Evolutionary conservation across 2,329 filamentous ascomycete species (phyloP).

Genomic region (Chalaropsis ovoidea): DNA sequence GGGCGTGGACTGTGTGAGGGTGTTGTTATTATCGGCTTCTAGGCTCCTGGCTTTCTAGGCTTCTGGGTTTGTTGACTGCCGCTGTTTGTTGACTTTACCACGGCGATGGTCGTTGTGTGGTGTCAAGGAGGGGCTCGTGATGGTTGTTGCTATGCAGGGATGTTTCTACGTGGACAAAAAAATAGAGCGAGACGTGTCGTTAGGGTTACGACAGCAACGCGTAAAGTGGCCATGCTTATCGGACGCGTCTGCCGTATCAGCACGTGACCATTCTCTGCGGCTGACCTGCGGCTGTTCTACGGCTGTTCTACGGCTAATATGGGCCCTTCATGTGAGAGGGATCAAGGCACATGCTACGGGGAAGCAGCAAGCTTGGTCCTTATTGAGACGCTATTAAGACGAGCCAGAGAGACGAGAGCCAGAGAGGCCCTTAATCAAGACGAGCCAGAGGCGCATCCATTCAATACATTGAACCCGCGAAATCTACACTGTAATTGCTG

Average conservation of each 20-base stretch:
- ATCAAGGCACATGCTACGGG: background rate
- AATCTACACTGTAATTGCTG: too few relatives aligned
- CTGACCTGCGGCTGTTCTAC: background rate
- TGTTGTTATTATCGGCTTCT: too few relatives aligned
- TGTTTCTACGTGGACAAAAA: background rate
- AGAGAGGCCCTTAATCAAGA: too few relatives aligned
- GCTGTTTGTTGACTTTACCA: background rate
- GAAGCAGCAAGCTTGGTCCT: too few relatives aligned
- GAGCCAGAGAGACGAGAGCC: too few relatives aligned
- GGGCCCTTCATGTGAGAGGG: background rate
- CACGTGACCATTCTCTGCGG: background rate
- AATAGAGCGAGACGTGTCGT: background rate
- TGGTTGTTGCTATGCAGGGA: conserved; percentile 5
- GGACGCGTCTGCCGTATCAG: background rate
- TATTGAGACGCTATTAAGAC: too few relatives aligned
- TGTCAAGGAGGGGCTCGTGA: background rate
- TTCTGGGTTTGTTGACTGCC: too few relatives aligned
- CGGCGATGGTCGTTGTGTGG: background rate
- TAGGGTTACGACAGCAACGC: background rate
- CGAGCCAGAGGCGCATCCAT: too few relatives aligned
- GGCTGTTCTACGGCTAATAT: background rate
- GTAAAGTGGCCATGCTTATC: conserved; percentile 13
- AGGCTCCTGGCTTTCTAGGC: too few relatives aligned
- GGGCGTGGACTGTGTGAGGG: background rate
- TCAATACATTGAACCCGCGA: too few relatives aligned